These are phyloP conservation scores for Tremellales sp. DNA, from an alignment of 1,284 basidiomycete species.

Conservation along the genomic window DNA sequence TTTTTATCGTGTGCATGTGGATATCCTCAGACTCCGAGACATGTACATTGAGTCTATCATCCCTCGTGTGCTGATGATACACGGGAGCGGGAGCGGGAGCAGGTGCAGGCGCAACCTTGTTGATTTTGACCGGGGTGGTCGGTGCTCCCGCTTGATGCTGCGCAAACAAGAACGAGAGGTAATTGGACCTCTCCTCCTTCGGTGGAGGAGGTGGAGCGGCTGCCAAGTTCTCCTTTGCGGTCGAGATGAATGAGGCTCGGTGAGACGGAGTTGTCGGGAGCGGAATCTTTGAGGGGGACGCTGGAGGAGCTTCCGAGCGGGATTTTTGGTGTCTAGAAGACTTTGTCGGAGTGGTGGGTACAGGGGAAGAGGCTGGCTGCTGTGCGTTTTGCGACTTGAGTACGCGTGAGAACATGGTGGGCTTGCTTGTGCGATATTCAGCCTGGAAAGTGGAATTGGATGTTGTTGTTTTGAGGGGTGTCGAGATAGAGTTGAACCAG, in stretches of 20 bases:
- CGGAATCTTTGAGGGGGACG: constrained; percentile 40
- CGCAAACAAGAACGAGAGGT: constrained; percentile 43
- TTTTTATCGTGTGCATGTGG: constrained; percentile 49
- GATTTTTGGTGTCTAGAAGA: constrained; percentile 21
- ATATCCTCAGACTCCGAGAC: constrained; percentile 35
- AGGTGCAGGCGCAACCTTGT: constrained; percentile 14
- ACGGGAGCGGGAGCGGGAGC: constrained; percentile 9
- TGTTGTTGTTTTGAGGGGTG: constrained; percentile 4
- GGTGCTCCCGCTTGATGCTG: constrained; percentile 29
- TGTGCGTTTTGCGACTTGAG: constrained; percentile 28
- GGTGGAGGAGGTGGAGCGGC: constrained; percentile 7
- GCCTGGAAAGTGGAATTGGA: constrained; percentile 2
- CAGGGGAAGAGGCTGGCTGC: constrained; percentile 15
- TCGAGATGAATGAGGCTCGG: constrained; percentile 18
- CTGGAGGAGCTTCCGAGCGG: constrained; percentile 18
- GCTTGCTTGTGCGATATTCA: neutral
- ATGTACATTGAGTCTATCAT: neutral
- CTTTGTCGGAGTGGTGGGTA: constrained; percentile 23
- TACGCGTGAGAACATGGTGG: constrained; percentile 37
- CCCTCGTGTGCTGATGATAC: constrained; percentile 2
- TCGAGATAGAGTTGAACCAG: constrained; percentile 5
- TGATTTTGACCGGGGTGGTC: constrained; percentile 27
- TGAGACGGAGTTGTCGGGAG: constrained; percentile 24
- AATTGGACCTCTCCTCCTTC: constrained; percentile 33
- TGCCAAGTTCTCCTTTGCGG: constrained; percentile 28